These are phyloP conservation scores for Hordeum marinum DNA, from an alignment of 176 grass and related monocot genomes.

Conservation along the genomic window DNA sequence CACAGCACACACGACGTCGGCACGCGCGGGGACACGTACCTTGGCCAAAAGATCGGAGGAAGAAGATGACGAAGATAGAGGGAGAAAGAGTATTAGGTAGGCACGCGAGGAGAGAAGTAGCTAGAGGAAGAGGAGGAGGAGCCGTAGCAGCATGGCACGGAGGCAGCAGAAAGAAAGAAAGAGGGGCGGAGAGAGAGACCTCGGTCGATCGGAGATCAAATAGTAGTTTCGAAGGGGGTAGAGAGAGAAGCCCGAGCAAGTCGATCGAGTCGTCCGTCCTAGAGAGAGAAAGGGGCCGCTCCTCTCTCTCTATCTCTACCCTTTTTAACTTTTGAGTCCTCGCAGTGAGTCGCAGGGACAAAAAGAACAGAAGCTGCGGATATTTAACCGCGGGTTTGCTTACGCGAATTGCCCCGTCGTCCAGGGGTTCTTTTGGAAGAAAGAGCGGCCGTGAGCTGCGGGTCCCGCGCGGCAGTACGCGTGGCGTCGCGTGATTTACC, in stretches of 20 bases:
- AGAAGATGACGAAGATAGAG: neutral
- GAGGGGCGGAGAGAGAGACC: neutral
- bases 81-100: neutral
- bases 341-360: neutral
- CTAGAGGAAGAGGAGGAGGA: slow-evolving; percentile 10
- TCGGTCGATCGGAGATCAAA: slow-evolving; percentile 21
- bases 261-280: neutral
- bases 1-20: neutral
- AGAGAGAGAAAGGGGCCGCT: neutral
- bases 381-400: neutral
- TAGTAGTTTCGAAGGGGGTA: slow-evolving; percentile 9
- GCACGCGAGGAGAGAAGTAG: neutral
- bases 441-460: neutral
- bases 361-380: slow-evolving; percentile 8
- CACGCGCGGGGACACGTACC: neutral
- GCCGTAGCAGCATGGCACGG: slow-evolving; percentile 40
- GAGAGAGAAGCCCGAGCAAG: neutral
- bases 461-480: neutral
- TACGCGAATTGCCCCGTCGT: fast-evolving
- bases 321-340: slow-evolving; percentile 17
- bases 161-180: neutral
- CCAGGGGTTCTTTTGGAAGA: neutral
- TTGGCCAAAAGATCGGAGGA: neutral
- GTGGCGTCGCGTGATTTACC: too few relatives aligned
- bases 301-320: neutral